Percentiles rank a stretch among this genome's conserved stretches.
Evolutionary conservation across 169 alveolate species (phyloP).

Genomic region (Plasmodium fragile): DNA sequence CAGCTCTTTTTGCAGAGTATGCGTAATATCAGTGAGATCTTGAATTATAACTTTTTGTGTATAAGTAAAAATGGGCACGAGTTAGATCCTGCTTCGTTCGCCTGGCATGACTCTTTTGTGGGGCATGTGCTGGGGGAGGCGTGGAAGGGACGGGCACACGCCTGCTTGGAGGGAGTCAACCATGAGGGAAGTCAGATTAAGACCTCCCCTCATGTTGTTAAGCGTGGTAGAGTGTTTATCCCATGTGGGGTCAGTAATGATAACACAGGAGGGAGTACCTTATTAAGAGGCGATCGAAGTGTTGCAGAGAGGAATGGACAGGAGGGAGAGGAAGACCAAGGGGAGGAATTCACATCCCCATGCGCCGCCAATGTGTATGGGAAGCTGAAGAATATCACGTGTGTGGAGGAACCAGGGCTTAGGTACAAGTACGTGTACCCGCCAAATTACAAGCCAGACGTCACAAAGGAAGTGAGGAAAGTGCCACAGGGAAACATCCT

Average conservation of each 20-base stretch:
- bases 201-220: too few species aligned
- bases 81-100: background rate
- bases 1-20: slow-evolving; percentile 24
- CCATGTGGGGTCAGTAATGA: too few species aligned
- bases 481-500: background rate
- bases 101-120: slow-evolving; percentile 39
- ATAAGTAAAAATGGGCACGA: background rate
- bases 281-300: background rate
- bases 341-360: background rate
- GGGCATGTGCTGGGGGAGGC: background rate
- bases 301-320: background rate
- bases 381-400: slow-evolving; percentile 3
- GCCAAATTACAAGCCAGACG: background rate
- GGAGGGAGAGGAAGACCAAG: background rate
- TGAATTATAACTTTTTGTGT: slow-evolving; percentile 25
- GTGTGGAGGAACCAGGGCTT: slow-evolving; percentile 38
- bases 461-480: background rate
- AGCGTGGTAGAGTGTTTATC: background rate
- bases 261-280: too few species aligned
- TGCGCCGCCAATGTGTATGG: background rate
- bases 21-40: slow-evolving; percentile 1
- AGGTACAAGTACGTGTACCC: slow-evolving; percentile 39
- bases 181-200: too few species aligned
- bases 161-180: too few species aligned
- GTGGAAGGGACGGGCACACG: too few species aligned